Percentiles rank a stretch among this genome's conserved stretches.
Evolutionary conservation across 23 red algal genomes (phyloP).

Genomic region (Gracilariopsis chorda): DNA sequence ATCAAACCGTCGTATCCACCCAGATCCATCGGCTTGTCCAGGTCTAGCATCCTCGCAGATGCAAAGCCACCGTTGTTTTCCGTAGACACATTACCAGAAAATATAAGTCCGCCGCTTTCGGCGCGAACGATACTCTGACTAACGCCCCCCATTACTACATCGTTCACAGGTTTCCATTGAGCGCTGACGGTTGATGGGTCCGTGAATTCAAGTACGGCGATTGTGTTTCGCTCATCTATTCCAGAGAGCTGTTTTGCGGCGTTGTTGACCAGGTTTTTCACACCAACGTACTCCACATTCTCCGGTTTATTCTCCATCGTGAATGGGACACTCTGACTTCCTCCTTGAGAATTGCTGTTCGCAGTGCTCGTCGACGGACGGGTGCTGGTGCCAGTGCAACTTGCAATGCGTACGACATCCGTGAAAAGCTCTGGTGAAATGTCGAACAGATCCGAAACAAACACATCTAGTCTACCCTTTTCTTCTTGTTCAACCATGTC

Average conservation of each 20-base stretch:
- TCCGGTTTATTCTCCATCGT: conserved; percentile 78
- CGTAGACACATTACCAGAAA: conserved; percentile 71
- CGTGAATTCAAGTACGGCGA: conserved; percentile 26
- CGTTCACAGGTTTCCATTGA: conserved; percentile 84
- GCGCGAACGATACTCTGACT: conserved; percentile 70
- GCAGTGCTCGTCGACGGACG: conserved; percentile 36
- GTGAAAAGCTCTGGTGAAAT: conserved; percentile 65
- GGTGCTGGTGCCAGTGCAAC: conserved; percentile 74
- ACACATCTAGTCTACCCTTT: conserved; percentile 45
- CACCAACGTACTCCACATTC: conserved; percentile 87
- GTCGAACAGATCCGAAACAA: conserved; percentile 82
- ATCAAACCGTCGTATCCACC: conserved; percentile 66
- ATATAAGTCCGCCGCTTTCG: conserved; percentile 43
- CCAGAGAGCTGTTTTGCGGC: not conserved
- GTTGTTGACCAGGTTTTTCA: conserved; percentile 21
- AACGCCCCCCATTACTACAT: conserved; percentile 98
- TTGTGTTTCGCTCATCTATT: not conserved
- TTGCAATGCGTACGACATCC: conserved; percentile 48
- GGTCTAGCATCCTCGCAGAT: conserved; percentile 67
- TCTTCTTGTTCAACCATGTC: conserved; percentile 32
- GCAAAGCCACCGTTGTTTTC: conserved; percentile 95
- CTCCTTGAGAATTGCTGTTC: conserved; percentile 48
- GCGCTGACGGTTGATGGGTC: not conserved
- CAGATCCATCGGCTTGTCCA: conserved; percentile 59
- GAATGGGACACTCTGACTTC: conserved; percentile 55